phyloP scores from a whole-genome alignment of 768 basidiomycete species.

The Pleurotus ostreatus region DNA sequence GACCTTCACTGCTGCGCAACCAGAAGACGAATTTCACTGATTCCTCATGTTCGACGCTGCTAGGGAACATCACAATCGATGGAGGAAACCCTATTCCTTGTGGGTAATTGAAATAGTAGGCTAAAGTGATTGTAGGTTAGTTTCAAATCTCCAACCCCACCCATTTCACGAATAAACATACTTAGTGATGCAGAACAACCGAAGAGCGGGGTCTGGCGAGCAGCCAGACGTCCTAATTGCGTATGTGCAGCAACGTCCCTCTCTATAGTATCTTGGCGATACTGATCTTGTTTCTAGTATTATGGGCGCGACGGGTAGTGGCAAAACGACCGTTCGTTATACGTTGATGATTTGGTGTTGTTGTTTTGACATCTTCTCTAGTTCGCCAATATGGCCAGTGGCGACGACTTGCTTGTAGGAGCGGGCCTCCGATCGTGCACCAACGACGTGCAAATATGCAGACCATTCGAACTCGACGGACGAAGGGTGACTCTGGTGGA shows the following conservation, averaged over 20 bases:
- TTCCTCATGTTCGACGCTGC: no score
- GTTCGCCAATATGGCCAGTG: constrained; percentile 54
- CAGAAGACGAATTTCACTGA: no score
- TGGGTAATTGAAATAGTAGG: no score
- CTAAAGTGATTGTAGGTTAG: no score
- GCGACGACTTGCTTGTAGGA: constrained; percentile 42
- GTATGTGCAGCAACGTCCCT: not conserved
- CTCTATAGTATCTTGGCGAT: not conserved
- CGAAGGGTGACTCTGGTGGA: constrained; percentile 44
- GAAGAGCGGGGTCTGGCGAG: no score
- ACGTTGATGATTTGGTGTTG: not conserved
- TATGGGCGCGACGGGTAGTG: not conserved
- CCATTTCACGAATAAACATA: no score
- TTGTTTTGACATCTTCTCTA: constrained; percentile 11
- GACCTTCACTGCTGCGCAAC: no score
- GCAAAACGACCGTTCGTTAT: not conserved
- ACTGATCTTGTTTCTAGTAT: not conserved
- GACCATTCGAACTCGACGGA: constrained; percentile 40
- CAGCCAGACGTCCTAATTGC: not conserved
- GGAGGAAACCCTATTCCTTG: no score
- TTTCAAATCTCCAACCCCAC: no score
- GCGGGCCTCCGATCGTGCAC: constrained; percentile 49
- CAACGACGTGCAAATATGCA: constrained; percentile 34
- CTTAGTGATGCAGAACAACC: no score
- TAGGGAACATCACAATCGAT: no score